Base-by-base conservation (phyloP, 305 asterid genomes). In the Fraxinus nigra region DNA sequence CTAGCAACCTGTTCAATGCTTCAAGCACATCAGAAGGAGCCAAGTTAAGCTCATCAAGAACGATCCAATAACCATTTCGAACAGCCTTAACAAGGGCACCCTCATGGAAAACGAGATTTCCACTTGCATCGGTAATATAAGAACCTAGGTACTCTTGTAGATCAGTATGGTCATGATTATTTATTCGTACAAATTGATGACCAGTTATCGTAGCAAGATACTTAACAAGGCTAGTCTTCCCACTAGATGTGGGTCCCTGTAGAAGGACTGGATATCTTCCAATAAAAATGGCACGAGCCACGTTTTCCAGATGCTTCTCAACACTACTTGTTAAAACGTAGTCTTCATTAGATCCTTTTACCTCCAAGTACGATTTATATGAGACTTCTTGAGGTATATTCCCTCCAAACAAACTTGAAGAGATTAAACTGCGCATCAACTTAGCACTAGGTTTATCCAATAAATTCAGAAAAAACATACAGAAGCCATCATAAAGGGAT, bases 21-120 rank as follows among this genome's bases (percentile, higher is more conserved):
- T 97, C 99, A 75, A 97, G 93, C 59, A 97, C 99, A 88, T 97
- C 99, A 74, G 99, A 94, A n/a, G 99, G 99, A 83, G 99, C 98
- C 82, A 97, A 90, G 88, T 97, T 97, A 61, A 97, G 97, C 88
- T 97, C 99, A 89, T 97, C 99, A 34, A 97, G 93, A 83, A 97
- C 99, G 82, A 97, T 91, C 99, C 99, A 97, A 43, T 92, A 90
- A 78, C 99, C 99, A 72, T 89, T 86, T 43, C 98, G 93, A 78
- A 97, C 97, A 80, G 99, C 99, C 90, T 88, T 93, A 79, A 97
- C 99, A 20, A 97, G 96, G 24, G 93, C 91, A 70, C 99, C 99
- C 83, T 97, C 98, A 70, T 93, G 95, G 87, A 94, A 97, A 81
- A 89, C 91, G 40, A 97, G 98, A 87, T 91, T 93, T 81, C 98